Percentiles rank a stretch among this genome's conserved stretches.
phyloP scores from a whole-genome alignment of 441 rosid species.

The Daphne laureola region DNA sequence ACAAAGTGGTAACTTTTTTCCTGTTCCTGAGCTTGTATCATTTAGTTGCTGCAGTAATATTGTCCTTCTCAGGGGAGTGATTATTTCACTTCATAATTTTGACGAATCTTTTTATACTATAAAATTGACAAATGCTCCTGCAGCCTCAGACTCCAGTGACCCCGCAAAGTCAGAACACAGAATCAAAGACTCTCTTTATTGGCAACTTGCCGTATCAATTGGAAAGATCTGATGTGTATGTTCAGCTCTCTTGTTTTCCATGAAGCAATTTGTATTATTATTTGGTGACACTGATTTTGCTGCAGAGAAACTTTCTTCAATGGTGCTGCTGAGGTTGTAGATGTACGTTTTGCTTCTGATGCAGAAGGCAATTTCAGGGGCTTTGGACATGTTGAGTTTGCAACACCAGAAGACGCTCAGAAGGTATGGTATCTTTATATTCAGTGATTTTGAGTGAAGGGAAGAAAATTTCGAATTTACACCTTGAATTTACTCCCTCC shows the following conservation, averaged over 20 bases:
- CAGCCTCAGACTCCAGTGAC: conserved; percentile 68
- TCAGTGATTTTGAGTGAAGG: no score
- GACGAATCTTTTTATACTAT: neutral
- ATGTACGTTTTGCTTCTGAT: conserved; percentile 52
- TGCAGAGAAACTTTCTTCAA: conserved; percentile 69
- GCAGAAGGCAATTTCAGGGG: conserved; percentile 59
- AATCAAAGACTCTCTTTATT: conserved; percentile 57
- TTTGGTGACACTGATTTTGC: neutral
- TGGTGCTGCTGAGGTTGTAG: conserved; percentile 57
- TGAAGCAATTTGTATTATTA: neutral
- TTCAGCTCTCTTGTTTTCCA: neutral
- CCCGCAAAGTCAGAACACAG: conserved; percentile 29
- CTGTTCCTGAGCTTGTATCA: neutral
- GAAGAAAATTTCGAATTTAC: no score
- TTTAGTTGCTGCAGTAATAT: neutral
- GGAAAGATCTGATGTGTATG: conserved; percentile 64
- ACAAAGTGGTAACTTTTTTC: conserved; percentile 27
- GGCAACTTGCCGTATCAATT: conserved; percentile 58
- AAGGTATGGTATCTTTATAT: conserved; percentile 33
- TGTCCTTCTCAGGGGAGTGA: no score
- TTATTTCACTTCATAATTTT: no score
- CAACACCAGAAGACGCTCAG: conserved; percentile 53
- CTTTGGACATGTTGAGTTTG: conserved; percentile 77
- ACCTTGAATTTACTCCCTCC: no score
- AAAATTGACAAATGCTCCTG: neutral